Base-by-base conservation (phyloP, 2,329 filamentous ascomycete genomes). In the Colletotrichum sp. region DNA sequence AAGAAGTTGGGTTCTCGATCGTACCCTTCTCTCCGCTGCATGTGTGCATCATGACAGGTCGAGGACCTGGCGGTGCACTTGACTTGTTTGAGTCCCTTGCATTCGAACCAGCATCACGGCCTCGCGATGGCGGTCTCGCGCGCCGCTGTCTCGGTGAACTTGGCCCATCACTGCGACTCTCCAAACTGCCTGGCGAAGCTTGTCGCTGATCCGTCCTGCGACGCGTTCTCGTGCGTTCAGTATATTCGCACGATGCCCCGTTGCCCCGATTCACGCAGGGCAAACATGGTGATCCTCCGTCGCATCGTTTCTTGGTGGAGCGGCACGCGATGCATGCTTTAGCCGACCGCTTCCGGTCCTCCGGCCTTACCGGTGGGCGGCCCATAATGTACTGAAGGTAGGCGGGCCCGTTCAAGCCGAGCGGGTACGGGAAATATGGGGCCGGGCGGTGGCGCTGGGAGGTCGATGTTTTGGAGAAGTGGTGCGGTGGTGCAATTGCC, bases 241-340 rank as follows among this genome's bases (percentile, higher is more conserved):
- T 32, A 16, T 73, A 73, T 3, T 60, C 44, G 22, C 71, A 73
- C 39, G 39, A 30, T 11, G 71, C 19, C 6, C 22, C 65, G 9
- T 48, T 44, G 22, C 71, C 71, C 28, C 71, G 39, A 22, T 73
- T 69, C 15, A 69, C 27, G 55, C 71, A 73, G 3, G 71, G 30
- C 9, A 19, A 66, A 77, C 89, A 90, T 1, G 89, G 89, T 4
- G 86, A 85, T 1, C 83, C 84, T 12, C 86, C 88, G 71, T 86
- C 87, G 79, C 89, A 90, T 77, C 87, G 83, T 80, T 89, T 90
- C 81, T 90, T 90, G 11, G 88, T 86, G 16, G 84, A 82, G 34
- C 87, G 85, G 77, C 89, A 90, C 8, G 85, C 80, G 63, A 84
- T 83, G 77, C 89, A 90, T 9, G 89, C 89, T 72, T 88, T 86